Base-by-base conservation (phyloP, 768 basidiomycete genomes). In the Leccinum barrowsii region DNA sequence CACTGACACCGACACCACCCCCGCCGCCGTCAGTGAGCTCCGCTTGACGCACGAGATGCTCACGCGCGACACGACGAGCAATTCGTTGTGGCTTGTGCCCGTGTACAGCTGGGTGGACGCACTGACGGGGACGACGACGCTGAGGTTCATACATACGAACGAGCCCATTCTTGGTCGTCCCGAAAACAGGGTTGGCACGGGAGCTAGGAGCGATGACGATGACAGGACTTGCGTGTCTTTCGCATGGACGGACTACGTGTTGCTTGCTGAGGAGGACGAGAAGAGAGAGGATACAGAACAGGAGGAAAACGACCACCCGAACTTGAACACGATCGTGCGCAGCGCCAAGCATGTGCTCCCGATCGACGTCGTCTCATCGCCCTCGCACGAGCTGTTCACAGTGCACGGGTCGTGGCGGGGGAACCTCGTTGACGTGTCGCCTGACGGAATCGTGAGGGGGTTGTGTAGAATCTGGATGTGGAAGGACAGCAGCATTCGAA, bases 81-180 rank as follows among this genome's bases (percentile, higher is more conserved):
- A 52, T 6, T 66, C 59, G 1, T 4, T 54, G 11, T 66, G 59
- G 61, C 57, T 60, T 1, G 8, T 40, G n/a, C 67, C 56, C 17
- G 59, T 67, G 35, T 58, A 64, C 47, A 37, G 57, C 50, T 34
- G 54, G 4, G n/a, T 26, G 30, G 58, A 69, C 34, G 57, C 59
- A 0, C 22, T 44, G 8, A 61, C 60, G 4, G 17, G 13, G 5
- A 32, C 65, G 22, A 66, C 59, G 19, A 66, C 65, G 19, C 62
- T 69, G 58, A 59, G 66, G 10, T 67, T 69, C 58, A 50, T 67
- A 54, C 61, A 69, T 35, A 56, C 67, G 0, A 50, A 56, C 4
- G 44, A 52, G 2, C n/a, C 10, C 40, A 11, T 5, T 19, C 4
- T 42, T 4, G 37, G 6, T 40, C 37, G 17, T 40, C 7, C 17